Evolutionary conservation across 2,329 filamentous ascomycete species (phyloP), one percentile per base, ranked within the genome.

Genomic region (Incumbomyces lentus): DNA sequence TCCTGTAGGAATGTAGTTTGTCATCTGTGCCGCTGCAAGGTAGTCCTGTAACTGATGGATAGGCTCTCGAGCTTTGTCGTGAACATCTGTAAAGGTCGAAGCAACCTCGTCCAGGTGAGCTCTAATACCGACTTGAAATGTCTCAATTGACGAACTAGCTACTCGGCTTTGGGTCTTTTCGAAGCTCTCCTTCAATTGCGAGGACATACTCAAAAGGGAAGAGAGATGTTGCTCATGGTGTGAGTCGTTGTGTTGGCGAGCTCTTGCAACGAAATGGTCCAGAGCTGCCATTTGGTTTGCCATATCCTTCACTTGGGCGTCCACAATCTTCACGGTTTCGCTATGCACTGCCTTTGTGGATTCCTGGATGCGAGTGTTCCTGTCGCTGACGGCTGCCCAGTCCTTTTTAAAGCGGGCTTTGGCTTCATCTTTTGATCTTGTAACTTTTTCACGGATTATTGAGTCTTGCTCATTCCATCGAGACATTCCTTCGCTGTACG

Each of bases 281-380:
- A 98, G 75, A 1, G 86, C 85, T 47, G 81, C 78, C 77, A 98
- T 89, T 64, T 96, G 87, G n/a, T 74, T 76, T 50, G 85, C 82
- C 60, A 98, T 83, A 55, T 94, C 86, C 47, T 78, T 75, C 68
- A 93, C 85, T 66, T 98, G 92, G 48, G 84, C 82, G 59, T 90
- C 85, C 11, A 96, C 89, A 48, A 93, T 90, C 6, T 82, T 82
- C 26, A 95, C 79, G 0, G 90, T 95, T 65, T 94, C 85, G 30
- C 84, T 83, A 55, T 98, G 89, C 1, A 96, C 88, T 2, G 86
- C 86, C 56, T 85, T 84, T 0, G 90, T 89, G 0, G 85, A 85
- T 6, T 77, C 75, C 56, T 90, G 86, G 56, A 98, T 90, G 5
- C 83, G 81, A n/a, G 74, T 79, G 57, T 88, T 93, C 59, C 86